Base-by-base conservation (phyloP, 345 rosid species). In the Corymbia maculata region DNA sequence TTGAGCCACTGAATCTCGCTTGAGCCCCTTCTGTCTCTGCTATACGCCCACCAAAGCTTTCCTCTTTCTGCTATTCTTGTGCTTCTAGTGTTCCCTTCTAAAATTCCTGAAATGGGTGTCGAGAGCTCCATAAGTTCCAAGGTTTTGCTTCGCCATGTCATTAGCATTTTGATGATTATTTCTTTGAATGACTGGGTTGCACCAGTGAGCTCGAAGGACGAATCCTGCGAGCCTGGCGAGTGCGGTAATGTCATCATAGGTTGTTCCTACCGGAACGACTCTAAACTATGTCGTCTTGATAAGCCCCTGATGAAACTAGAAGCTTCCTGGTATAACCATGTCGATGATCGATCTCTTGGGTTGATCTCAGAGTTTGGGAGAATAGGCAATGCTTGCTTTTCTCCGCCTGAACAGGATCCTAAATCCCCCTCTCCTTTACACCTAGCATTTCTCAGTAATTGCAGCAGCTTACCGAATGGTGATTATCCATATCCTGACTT, bases 341-440 rank as follows among this genome's bases (percentile, higher is more conserved):
- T 57, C 13, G n/a, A 24, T n/a, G 0, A 13, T 64, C 36, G 6
- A 64, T 1, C 42, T 64, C 19, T 0, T 13, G 1, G 3, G 9
- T 64, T 6, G 36, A 64, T 30, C 75, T 64, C 42, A 3, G 75
- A 13, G 42, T n/a, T 3, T 0, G 42, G 0, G 17, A n/a, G 0
- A 13, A n/a, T 19, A 2, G 42, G 75, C 75, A 14, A 64, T 6
- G 75, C 36, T 64, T 64, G 75, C n/a, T n/a, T 64, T 14, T 19
- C 0, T 64, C 9, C 75, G 13, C 15, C 17, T 6, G 0, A n/a
- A 13, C 0, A 2, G 0, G 0, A 36, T 3, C 17, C 30, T 1
- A 0, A 4, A 0, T 21, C 55, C 22, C 1, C 4, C 1, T 0
- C 1, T 19, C 2, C 0, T n/a, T 28, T 6, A 3, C 0, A 13